Evolutionary conservation across 306 rosid genomes (phyloP).

Genomic region (Cicer chorassanicum): DNA sequence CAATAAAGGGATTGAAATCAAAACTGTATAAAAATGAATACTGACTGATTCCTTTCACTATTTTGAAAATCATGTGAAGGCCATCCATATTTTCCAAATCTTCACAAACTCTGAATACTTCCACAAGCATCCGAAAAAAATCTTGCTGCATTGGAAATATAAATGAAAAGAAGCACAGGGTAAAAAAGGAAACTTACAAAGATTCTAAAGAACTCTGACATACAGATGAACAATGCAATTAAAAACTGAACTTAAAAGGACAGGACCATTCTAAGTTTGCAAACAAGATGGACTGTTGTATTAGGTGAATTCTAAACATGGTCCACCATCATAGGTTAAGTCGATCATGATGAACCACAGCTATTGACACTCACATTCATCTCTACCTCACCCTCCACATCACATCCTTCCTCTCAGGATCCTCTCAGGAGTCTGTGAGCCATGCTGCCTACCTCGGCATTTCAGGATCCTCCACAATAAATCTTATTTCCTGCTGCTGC

Average conservation of each 20-base stretch:
- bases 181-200: slow-evolving; percentile 23
- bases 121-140: slow-evolving; percentile 81
- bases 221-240: slow-evolving; percentile 5
- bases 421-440: too few species aligned
- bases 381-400: too few species aligned
- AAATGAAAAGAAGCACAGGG: slow-evolving; percentile 6
- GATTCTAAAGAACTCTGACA: slow-evolving; percentile 7
- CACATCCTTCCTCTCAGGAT: too few species aligned
- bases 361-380: too few species aligned
- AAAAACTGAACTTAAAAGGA: neutral
- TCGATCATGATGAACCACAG: neutral
- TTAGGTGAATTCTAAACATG: neutral
- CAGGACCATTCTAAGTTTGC: neutral
- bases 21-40: slow-evolving; percentile 45
- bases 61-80: slow-evolving; percentile 91
- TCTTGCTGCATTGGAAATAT: slow-evolving; percentile 71
- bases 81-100: slow-evolving; percentile 81
- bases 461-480: too few species aligned
- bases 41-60: slow-evolving; percentile 91
- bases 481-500: too few species aligned
- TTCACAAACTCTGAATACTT: slow-evolving; percentile 75
- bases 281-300: neutral
- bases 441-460: too few species aligned
- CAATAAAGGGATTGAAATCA: slow-evolving; percentile 15
- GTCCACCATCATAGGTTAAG: neutral